Percentiles rank a stretch among this genome's conserved stretches.
Conservation (phyloP, 108 stramenopile genomes). For the Nitzschia palea region DNA sequence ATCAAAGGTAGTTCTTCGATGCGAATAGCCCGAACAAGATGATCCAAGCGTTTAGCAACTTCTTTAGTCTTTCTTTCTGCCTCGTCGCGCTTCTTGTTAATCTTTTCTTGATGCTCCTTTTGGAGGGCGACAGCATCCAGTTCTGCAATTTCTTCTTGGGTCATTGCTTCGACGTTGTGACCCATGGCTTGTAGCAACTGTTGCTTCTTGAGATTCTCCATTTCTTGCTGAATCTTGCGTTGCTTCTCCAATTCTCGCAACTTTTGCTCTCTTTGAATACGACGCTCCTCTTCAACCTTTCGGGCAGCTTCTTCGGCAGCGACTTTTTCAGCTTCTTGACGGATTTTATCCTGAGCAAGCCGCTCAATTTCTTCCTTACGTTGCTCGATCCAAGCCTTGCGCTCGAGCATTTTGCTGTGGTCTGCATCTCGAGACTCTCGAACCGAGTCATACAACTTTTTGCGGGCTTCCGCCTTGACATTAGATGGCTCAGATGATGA, state of each 20-base stretch:
- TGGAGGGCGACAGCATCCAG: conserved; percentile 74
- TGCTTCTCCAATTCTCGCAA: conserved; percentile 87
- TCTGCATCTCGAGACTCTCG: conserved; percentile 71
- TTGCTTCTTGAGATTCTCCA: conserved; percentile 87
- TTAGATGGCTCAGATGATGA: conserved; percentile 43
- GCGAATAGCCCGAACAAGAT: conserved; percentile 91
- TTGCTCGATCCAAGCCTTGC: conserved; percentile 88
- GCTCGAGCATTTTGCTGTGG: conserved; percentile 70
- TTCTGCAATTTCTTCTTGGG: conserved; percentile 66
- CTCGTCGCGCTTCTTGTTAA: conserved; percentile 91
- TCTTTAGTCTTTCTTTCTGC: conserved; percentile 86
- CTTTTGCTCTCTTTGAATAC: conserved; percentile 77
- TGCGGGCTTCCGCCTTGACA: conserved; percentile 29
- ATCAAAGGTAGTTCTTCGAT: conserved; percentile 92
- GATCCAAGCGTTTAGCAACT: conserved; percentile 86
- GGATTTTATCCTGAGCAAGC: conserved; percentile 68
- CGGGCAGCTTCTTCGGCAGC: conserved; percentile 77
- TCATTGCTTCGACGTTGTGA: conserved; percentile 86
- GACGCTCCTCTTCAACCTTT: conserved; percentile 84
- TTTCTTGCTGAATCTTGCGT: conserved; percentile 86
- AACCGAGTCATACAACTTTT: conserved; percentile 59
- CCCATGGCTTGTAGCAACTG: conserved; percentile 75
- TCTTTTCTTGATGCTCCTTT: conserved; percentile 83
- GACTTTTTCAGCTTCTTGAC: conserved; percentile 60
- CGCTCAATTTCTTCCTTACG: conserved; percentile 93